Base-by-base conservation (phyloP, 768 basidiomycete species). In the Russula compacta region DNA sequence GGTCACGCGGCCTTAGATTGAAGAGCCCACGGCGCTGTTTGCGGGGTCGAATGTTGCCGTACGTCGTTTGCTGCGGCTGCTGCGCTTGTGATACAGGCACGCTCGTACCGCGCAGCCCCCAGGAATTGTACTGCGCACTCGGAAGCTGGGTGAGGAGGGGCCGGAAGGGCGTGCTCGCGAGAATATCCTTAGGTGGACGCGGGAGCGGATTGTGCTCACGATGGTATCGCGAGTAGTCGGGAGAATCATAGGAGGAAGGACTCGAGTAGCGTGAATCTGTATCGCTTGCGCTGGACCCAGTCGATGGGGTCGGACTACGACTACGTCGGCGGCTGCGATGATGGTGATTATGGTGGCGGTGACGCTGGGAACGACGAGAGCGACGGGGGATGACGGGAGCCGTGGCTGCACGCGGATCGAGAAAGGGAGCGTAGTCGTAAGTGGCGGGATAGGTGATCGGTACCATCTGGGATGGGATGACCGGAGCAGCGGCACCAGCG, bases 161-260 rank as follows among this genome's bases (percentile, higher is more conserved):
- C 54, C 79, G 78, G 69, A 86, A 86, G 0, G 84, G 84, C 0
- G 83, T 76, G 32, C 72, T 71, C 12, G 79, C 76, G 70, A 84
- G 86, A 8, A 89, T 57, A 67, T 88, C 82, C 35, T 72, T 72
- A 0, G 88, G 88, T 0, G 82, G 86, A 3, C 69, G 60, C 0
- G 88, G 88, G 9, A 89, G 80, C 5, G 86, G 86, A 68, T 90
- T 86, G 47, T 17, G 21, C 36, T 32, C 40, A 44, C 40, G 49
- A 35, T 47, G 21, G 21, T 35, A 24, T 14, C 49, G 63, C 4
- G 47, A 15, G 24, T 64, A 61, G 1, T 42, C 56, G 2, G 21
- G 9, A 4, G 55, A 52, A 14, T 62, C 63, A 19, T 57, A 53
- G 9, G 60, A 61, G 6, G 58, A 54, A 5, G 55, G 60, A 11